Conservation (phyloP, 2,329 filamentous ascomycete genomes). For the Rhexocercosporidium sp. region DNA sequence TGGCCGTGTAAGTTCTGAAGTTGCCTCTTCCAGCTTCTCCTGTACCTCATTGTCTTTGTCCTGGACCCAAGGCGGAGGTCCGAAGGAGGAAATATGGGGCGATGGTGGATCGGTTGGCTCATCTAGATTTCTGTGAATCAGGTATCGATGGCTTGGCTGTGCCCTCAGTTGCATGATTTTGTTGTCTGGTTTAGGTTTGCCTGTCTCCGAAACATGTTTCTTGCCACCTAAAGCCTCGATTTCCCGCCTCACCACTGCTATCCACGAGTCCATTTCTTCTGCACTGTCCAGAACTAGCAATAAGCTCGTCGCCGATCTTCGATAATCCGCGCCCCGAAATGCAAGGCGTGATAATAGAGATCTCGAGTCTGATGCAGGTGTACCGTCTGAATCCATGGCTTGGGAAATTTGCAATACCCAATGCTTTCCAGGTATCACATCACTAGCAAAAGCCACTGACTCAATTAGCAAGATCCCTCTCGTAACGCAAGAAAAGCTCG, state of each 20-base stretch:
- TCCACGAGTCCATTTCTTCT: conserved; percentile 79
- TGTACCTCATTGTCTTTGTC: conserved; percentile 28
- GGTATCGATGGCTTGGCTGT: conserved; percentile 38
- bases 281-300: conserved; percentile 75
- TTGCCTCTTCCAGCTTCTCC: conserved; percentile 24
- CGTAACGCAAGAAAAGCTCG: too few relatives aligned
- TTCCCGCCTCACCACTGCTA: conserved; percentile 68
- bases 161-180: conserved; percentile 35
- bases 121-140: conserved; percentile 34
- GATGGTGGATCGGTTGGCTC: conserved; percentile 32
- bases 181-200: conserved; percentile 53
- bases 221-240: conserved; percentile 74
- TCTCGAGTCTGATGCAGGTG: conserved; percentile 54
- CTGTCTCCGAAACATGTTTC: conserved; percentile 65
- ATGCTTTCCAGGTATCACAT: conserved; percentile 78
- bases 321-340: conserved; percentile 60
- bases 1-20: conserved; percentile 19
- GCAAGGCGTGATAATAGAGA: conserved; percentile 70
- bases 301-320: conserved; percentile 63
- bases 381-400: conserved; percentile 63
- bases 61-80: conserved; percentile 28
- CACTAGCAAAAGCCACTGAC: conserved; percentile 81
- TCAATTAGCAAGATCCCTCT: conserved; percentile 10
- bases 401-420: conserved; percentile 81
- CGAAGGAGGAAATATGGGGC: conserved; percentile 27